A percentile compares a stretch with the other conserved stretches of the same genome.
These are phyloP conservation scores for Aspergillus sp. DNA, from an alignment of 2,329 filamentous ascomycete genomes.

Conservation along the genomic window DNA sequence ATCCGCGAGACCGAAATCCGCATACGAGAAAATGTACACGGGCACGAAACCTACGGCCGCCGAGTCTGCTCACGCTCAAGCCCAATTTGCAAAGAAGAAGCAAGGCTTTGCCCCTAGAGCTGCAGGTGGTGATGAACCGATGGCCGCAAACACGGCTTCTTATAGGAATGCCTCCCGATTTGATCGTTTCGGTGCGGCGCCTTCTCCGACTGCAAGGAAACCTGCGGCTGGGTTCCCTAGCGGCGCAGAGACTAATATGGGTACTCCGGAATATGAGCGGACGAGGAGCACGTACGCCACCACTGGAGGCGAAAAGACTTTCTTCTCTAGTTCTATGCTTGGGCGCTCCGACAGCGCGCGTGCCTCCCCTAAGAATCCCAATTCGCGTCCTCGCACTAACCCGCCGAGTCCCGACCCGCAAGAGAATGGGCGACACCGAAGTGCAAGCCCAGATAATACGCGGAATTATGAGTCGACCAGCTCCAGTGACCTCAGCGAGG, in stretches of 20 bases:
- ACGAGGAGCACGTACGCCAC: constrained; percentile 56
- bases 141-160: constrained; percentile 54
- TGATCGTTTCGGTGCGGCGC: constrained; percentile 39
- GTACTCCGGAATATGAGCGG: constrained; percentile 48
- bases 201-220: constrained; percentile 44
- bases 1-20: constrained; percentile 36
- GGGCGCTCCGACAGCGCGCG: constrained; percentile 56
- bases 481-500: constrained; percentile 40
- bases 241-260: constrained; percentile 26
- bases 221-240: constrained; percentile 36
- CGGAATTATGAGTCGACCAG: constrained; percentile 38
- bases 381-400: constrained; percentile 35
- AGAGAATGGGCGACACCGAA: constrained; percentile 39
- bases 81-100: constrained; percentile 50
- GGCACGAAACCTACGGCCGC: constrained; percentile 33
- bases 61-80: constrained; percentile 37
- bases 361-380: constrained; percentile 45
- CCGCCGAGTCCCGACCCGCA: constrained; percentile 34
- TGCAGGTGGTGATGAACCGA: constrained; percentile 60
- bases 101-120: constrained; percentile 60
- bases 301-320: constrained; percentile 57
- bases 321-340: constrained; percentile 53
- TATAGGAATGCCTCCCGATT: constrained; percentile 41
- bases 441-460: constrained; percentile 44
- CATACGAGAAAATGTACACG: constrained; percentile 40